Percentiles rank a stretch among this genome's conserved stretches.
Conservation (phyloP, 257 asterid genomes). For the Cordia subcordata region DNA sequence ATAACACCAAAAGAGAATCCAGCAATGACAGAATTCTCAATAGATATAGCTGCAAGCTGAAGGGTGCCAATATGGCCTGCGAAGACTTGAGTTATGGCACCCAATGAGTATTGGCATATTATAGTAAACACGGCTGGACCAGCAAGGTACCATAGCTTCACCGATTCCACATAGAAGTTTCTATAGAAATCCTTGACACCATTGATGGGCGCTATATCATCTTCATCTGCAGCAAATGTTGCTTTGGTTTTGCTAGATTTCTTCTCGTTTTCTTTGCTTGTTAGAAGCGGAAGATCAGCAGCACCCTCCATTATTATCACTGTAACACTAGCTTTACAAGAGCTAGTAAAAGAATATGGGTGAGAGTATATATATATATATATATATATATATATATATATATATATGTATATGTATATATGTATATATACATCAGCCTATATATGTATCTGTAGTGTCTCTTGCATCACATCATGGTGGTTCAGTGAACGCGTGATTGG, state of each 20-base stretch:
- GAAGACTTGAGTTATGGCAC: constrained; percentile 14
- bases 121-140: constrained; percentile 15
- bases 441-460: neutral
- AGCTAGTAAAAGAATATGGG: no score
- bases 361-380: no score
- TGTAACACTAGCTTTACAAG: no score
- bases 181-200: neutral
- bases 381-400: no score
- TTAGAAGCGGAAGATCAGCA: no score
- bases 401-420: no score
- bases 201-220: constrained; percentile 5
- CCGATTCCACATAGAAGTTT: constrained; percentile 6
- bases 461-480: no score
- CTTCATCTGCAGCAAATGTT: constrained; percentile 1
- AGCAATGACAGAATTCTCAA: constrained; percentile 15
- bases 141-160: constrained; percentile 13
- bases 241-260: no score
- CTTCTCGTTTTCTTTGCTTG: no score
- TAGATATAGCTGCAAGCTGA: constrained; percentile 17
- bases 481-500: no score
- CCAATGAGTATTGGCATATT: constrained; percentile 10
- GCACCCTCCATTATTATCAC: no score
- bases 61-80: constrained; percentile 15
- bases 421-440: neutral
- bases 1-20: constrained; percentile 13